Percentiles rank a stretch among this genome's conserved stretches.
Evolutionary conservation across 148 eudicot genomes (phyloP).

Genomic region (Diospyros lotus): DNA sequence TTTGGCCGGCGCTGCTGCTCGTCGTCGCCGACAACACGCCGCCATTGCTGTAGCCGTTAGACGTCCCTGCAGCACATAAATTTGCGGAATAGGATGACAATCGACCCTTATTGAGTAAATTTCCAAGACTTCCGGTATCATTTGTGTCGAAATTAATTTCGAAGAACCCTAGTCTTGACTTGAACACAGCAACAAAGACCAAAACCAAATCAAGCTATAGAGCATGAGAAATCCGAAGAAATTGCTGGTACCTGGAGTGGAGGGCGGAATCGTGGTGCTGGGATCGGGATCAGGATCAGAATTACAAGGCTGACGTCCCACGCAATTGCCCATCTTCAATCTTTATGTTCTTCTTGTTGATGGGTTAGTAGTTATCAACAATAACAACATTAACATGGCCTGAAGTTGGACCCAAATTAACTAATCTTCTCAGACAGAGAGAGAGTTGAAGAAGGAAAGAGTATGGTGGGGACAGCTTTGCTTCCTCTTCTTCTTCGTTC

Average conservation of each 20-base stretch:
- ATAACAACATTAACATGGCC: not conserved
- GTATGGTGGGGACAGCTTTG: not conserved
- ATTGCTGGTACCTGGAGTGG: conserved; percentile 22
- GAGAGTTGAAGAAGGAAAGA: not conserved
- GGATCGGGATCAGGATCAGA: conserved; percentile 6
- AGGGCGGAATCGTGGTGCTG: not conserved
- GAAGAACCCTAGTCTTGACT: no score
- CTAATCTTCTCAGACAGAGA: not conserved
- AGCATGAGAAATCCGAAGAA: no score
- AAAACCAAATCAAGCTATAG: no score
- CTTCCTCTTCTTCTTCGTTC: no score
- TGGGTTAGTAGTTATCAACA: not conserved
- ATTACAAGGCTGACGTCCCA: conserved; percentile 22
- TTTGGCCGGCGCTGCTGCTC: conserved; percentile 32
- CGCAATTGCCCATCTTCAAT: conserved; percentile 38
- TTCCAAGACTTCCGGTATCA: no score
- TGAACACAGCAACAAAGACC: no score
- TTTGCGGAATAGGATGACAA: no score
- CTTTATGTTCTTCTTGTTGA: not conserved
- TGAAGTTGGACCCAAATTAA: not conserved
- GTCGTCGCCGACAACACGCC: conserved; percentile 26
- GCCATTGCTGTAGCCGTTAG: conserved; percentile 10
- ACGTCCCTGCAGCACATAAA: conserved; percentile 19
- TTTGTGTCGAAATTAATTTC: no score
- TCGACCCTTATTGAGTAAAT: no score